These are phyloP conservation scores for Ceratocystis papillata DNA, from an alignment of 2,329 filamentous ascomycete genomes.

Conservation along the genomic window DNA sequence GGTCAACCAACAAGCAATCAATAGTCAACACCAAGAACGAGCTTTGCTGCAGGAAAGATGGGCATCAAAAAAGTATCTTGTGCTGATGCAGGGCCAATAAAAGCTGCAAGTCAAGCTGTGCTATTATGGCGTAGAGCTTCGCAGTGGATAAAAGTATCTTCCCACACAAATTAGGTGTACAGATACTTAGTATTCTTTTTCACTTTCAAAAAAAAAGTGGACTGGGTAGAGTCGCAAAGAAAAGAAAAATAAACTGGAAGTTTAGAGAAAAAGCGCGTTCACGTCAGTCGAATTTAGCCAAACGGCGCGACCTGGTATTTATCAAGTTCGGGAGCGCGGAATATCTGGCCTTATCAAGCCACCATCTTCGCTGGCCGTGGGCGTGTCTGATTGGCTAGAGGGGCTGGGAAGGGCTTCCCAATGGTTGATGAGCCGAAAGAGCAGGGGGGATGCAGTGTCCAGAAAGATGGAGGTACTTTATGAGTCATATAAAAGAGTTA, in stretches of 20 bases:
- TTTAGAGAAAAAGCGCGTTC: constrained; percentile 26
- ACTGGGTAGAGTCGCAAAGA: constrained; percentile 17
- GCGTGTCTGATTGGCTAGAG: constrained; percentile 21
- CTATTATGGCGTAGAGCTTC: neutral
- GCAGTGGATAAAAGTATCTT: constrained; percentile 20
- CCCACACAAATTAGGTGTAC: constrained; percentile 20
- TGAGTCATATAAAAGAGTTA: constrained; percentile 17
- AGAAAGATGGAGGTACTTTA: constrained; percentile 15
- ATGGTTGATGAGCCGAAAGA: neutral
- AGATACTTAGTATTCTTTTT: constrained; percentile 10
- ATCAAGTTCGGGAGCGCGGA: constrained; percentile 25
- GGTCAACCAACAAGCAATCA: neutral
- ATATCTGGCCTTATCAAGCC: constrained; percentile 25
- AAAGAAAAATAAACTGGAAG: constrained; percentile 22
- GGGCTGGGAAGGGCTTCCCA: neutral
- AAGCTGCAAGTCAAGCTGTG: too few relatives aligned
- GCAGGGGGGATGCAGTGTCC: constrained; percentile 12
- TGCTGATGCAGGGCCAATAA: too few relatives aligned
- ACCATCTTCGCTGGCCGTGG: constrained; percentile 15
- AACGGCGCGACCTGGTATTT: constrained; percentile 27
- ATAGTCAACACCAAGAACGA: neutral
- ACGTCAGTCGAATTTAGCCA: constrained; percentile 25
- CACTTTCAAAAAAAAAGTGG: neutral
- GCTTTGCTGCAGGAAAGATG: neutral
- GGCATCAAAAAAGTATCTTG: neutral